Base-by-base conservation (phyloP, 306 rosid genomes). In the Mimosa bimucronata region DNA sequence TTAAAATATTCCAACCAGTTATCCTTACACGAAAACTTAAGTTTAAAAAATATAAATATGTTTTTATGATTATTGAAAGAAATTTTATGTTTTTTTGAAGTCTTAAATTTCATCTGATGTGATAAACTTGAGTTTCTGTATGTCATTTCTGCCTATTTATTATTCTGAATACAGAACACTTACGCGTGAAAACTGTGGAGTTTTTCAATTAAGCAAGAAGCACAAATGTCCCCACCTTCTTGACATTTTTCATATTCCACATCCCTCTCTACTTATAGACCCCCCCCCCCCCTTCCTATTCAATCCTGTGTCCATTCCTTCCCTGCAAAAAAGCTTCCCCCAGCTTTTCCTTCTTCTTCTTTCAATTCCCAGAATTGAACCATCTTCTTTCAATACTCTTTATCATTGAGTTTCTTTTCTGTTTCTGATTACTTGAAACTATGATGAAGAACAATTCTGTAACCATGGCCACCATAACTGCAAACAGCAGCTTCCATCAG, bases 171-270 rank as follows among this genome's bases (percentile, higher is more conserved):
- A 42, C 46, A 42, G 0, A 42, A 42, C 13, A 42, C 46, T 42
- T 42, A n/a, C 11, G 30, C 68, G 19, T 83, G 76, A 57, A 73
- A 82, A 77, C 46, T 34, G 52, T 58, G 66, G 62, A 74, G 75
- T 78, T 19, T 73, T 82, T 75, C 68, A 66, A 79, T 71, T 77
- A 50, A 55, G 79, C 48, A 68, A 77, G 58, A 77, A 65, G 67
- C 86, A 76, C 52, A 74, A 34, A 34, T 61, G 97, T 57, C 28
- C 97, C 97, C 78, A 88, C 94, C 38, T 75, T 58, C 58, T 74
- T 65, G 75, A 64, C 77, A 71, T 68, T 70, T 70, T 83, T 87
- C 83, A 66, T 74, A 81, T 75, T 87, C 81, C 83, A 30, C 85
- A 75, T 79, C 86, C 78, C 90, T 88, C 65, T 8, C 65, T 55